Conservation (phyloP, 192 early-diverging fungal genomes). For the Linnemannia exigua region DNA sequence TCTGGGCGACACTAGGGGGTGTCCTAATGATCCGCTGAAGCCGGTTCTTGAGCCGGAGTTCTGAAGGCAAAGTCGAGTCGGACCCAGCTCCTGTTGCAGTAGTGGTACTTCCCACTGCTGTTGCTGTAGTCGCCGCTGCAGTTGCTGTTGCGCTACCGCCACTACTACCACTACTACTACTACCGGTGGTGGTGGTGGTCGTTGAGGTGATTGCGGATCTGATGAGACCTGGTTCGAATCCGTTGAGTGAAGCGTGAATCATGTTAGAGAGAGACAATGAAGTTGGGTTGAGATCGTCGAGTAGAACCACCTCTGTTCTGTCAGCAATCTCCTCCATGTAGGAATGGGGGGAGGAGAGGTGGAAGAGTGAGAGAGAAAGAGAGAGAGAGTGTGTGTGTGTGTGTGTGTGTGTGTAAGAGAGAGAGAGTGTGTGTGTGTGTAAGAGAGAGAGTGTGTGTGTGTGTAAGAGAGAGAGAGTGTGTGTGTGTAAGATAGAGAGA, state of each 20-base stretch:
- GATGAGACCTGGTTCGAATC: slow-evolving; percentile 28
- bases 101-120: neutral
- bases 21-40: slow-evolving; percentile 31
- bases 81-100: neutral
- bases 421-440: neutral
- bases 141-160: neutral
- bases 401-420: neutral
- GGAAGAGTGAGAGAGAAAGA: neutral
- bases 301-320: slow-evolving; percentile 35
- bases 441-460: too few species aligned
- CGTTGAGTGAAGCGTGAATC: slow-evolving; percentile 8
- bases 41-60: slow-evolving; percentile 22
- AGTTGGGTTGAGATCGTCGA: slow-evolving; percentile 39
- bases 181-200: neutral
- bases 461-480: neutral
- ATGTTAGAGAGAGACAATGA: neutral
- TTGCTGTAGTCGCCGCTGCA: neutral
- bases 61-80: neutral
- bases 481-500: neutral
- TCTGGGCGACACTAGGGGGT: slow-evolving; percentile 36
- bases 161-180: too few species aligned
- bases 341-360: neutral
- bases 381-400: neutral
- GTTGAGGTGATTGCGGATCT: neutral
- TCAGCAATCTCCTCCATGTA: slow-evolving; percentile 33